These are phyloP conservation scores for Hyaloscypha hepaticicola DNA, from an alignment of 495 filamentous ascomycete species.

Conservation along the genomic window DNA sequence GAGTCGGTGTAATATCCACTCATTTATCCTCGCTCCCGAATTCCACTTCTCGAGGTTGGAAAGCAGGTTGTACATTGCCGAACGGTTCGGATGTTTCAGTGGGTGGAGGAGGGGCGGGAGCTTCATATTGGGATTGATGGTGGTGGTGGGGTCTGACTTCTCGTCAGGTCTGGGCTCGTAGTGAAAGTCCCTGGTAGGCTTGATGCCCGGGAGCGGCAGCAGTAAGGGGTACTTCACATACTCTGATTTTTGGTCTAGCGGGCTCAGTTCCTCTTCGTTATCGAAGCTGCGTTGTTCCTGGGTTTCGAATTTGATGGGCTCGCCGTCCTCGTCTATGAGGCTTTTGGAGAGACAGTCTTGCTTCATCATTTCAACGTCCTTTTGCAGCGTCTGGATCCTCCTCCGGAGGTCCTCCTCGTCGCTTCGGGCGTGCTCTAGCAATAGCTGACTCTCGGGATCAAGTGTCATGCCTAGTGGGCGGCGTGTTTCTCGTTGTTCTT, in stretches of 20 bases:
- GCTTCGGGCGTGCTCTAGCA: neutral
- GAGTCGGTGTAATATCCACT: neutral
- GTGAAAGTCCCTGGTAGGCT: neutral
- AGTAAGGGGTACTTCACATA: neutral
- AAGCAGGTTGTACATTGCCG: too few species aligned
- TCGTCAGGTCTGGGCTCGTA: neutral
- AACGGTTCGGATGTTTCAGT: neutral
- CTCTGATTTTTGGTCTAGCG: neutral
- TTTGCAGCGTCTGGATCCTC: neutral
- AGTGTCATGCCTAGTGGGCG: neutral
- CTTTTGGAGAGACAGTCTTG: neutral
- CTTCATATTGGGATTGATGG: too few species aligned
- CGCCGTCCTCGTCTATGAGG: slow-evolving; percentile 7
- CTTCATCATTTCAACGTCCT: slow-evolving; percentile 1
- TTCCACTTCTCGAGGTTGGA: too few species aligned
- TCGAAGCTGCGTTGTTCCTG: neutral
- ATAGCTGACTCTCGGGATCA: neutral
- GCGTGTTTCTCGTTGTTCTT: neutral
- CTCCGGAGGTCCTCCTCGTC: neutral
- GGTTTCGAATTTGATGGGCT: neutral
- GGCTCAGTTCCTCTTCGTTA: neutral
- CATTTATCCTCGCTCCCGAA: neutral
- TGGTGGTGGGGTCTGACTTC: neutral
- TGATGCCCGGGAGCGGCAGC: neutral
- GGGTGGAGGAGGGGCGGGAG: too few species aligned